phyloP scores from a whole-genome alignment of 2,329 filamentous ascomycete genomes.

The Penicillium sp. region DNA sequence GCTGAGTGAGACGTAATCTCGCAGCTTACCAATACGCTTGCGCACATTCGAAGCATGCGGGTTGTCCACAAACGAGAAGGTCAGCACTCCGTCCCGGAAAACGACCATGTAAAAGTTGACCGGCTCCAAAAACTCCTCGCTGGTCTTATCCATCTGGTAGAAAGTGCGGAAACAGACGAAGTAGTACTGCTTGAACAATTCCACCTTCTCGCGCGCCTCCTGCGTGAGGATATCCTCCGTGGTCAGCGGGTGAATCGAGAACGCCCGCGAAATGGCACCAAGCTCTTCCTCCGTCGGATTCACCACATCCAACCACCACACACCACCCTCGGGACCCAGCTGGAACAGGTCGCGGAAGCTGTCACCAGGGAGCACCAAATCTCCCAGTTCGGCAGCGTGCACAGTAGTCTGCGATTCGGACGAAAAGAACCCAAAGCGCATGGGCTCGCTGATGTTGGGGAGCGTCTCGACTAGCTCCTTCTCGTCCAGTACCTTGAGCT shows the following conservation, averaged over 20 bases:
- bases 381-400: constrained; percentile 84
- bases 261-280: constrained; percentile 85
- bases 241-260: constrained; percentile 92
- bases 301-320: constrained; percentile 98
- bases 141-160: constrained; percentile 76
- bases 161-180: constrained; percentile 98
- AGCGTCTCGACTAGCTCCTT: constrained; percentile 40
- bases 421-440: constrained; percentile 95
- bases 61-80: constrained; percentile 89
- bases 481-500: constrained; percentile 36
- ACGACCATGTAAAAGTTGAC: constrained; percentile 97
- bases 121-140: constrained; percentile 84
- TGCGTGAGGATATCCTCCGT: constrained; percentile 95
- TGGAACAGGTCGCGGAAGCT: constrained; percentile 86
- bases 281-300: constrained; percentile 89
- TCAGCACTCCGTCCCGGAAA: constrained; percentile 91
- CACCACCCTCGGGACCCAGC: constrained; percentile 70
- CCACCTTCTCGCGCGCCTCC: constrained; percentile 96
- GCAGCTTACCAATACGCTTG: constrained; percentile 86
- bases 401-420: constrained; percentile 93
- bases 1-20: constrained; percentile 92
- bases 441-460: constrained; percentile 62
- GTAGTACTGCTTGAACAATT: constrained; percentile 96
- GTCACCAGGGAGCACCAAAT: constrained; percentile 85
- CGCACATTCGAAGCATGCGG: constrained; percentile 86